Percentiles rank a stretch among this genome's conserved stretches.
These are phyloP conservation scores for Herpetomonas samuelpessoai DNA, from an alignment of 208 protist species.

Conservation along the genomic window DNA sequence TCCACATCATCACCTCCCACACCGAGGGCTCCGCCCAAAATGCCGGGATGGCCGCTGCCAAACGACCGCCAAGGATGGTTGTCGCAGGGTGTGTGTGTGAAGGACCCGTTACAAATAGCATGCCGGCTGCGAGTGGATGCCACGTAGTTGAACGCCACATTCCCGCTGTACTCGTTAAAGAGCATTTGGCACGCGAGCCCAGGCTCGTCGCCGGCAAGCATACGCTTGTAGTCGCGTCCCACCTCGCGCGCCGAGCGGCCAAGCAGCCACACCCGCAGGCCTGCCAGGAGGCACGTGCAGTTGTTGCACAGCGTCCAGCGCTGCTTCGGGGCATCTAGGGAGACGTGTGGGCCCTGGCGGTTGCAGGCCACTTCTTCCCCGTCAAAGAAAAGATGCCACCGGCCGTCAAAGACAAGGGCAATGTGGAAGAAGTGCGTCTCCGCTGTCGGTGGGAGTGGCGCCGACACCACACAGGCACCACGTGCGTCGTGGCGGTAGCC, in stretches of 20 bases:
- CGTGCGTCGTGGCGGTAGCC: slow-evolving; percentile 87
- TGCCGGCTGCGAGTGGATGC: slow-evolving; percentile 32
- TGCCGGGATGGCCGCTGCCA: not conserved
- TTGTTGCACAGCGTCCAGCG: slow-evolving; percentile 76
- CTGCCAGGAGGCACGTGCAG: slow-evolving; percentile 76
- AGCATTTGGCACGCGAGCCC: slow-evolving; percentile 73
- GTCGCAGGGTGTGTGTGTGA: slow-evolving; percentile 41
- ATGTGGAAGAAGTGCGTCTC: slow-evolving; percentile 78
- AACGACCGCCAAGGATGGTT: slow-evolving; percentile 29
- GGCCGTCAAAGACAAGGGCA: slow-evolving; percentile 83
- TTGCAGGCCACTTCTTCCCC: slow-evolving; percentile 65
- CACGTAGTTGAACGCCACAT: slow-evolving; percentile 80
- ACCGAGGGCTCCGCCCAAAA: not conserved
- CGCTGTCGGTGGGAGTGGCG: slow-evolving; percentile 55
- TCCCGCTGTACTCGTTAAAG: slow-evolving; percentile 84
- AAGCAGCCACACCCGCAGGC: slow-evolving; percentile 77
- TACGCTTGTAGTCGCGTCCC: slow-evolving; percentile 63
- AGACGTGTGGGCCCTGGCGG: slow-evolving; percentile 65
- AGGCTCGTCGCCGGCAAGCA: slow-evolving; percentile 65
- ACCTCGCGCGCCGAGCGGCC: slow-evolving; percentile 62
- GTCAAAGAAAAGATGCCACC: slow-evolving; percentile 84
- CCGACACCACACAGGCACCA: slow-evolving; percentile 69
- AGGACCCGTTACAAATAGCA: slow-evolving; percentile 47
- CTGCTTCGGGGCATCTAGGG: slow-evolving; percentile 66
- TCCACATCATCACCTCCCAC: slow-evolving; percentile 4